Evolutionary conservation across 2,329 filamentous ascomycete genomes (phyloP).

Genomic region (Aurifilum marmelostoma): DNA sequence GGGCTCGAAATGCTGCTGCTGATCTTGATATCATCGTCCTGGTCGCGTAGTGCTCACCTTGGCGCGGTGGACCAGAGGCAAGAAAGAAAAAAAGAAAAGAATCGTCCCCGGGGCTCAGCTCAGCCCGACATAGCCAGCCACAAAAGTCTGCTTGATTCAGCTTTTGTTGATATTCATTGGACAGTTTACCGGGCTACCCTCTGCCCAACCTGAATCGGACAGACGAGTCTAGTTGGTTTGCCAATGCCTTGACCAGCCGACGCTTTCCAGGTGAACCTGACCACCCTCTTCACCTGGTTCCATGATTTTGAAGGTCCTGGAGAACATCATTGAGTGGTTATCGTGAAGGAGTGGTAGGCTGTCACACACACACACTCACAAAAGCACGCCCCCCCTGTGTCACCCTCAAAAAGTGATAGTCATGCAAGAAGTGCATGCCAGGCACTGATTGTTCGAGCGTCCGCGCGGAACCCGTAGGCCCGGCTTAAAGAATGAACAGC

Average conservation of each 20-base stretch:
- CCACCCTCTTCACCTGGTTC: neutral
- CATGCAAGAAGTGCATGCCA: neutral
- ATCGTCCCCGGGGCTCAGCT: neutral
- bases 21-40: neutral
- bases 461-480: neutral
- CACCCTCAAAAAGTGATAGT: neutral
- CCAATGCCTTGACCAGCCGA: neutral
- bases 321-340: neutral
- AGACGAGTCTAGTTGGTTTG: neutral
- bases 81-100: too few relatives aligned
- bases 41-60: constrained; percentile 7
- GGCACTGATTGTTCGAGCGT: neutral
- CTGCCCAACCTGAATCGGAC: neutral
- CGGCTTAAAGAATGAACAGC: neutral
- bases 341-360: neutral
- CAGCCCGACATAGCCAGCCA: constrained; percentile 7
- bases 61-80: neutral
- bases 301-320: neutral
- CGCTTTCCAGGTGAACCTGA: neutral
- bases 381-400: too few relatives aligned
- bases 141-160: neutral
- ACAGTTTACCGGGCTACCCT: neutral
- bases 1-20: neutral
- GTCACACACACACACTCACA: neutral
- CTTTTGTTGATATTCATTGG: neutral